A percentile compares a stretch with the other conserved stretches of the same genome.
These are phyloP conservation scores for Sclerospora graminicola DNA, from an alignment of 352 stramenopile genomes.

Conservation along the genomic window DNA sequence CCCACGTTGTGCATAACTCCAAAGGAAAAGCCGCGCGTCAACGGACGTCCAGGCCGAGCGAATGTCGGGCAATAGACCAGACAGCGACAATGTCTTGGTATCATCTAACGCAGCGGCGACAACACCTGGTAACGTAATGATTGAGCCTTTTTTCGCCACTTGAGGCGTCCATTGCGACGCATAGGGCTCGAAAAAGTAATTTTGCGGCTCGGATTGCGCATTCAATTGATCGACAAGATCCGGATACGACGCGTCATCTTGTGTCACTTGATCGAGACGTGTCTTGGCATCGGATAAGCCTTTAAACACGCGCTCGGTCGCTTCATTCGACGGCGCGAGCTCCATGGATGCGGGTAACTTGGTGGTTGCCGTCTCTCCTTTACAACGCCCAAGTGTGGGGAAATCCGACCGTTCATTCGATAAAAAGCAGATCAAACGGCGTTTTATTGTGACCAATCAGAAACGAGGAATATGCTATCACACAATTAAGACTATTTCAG, in stretches of 20 bases:
- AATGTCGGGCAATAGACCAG: conserved; percentile 87
- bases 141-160: conserved; percentile 58
- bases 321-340: conserved; percentile 13
- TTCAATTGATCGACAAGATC: conserved; percentile 73
- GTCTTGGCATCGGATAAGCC: conserved; percentile 60
- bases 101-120: conserved; percentile 67
- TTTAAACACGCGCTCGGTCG: conserved; percentile 41
- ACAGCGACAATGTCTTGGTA: conserved; percentile 67
- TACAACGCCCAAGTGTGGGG: too few relatives aligned
- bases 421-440: too few relatives aligned
- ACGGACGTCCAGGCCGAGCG: conserved; percentile 92
- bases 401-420: too few relatives aligned
- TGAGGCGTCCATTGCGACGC: conserved; percentile 70
- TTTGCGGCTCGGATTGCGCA: conserved; percentile 78
- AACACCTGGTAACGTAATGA: conserved; percentile 56
- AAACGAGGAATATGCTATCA: too few relatives aligned
- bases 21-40: conserved; percentile 92
- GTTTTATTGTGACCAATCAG: too few relatives aligned
- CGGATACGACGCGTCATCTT: conserved; percentile 66
- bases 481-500: too few relatives aligned
- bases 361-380: conserved; percentile 1
- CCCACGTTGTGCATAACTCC: conserved; percentile 82
- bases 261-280: conserved; percentile 57
- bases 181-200: conserved; percentile 86
- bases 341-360: conserved; percentile 17